Conservation (phyloP, 305 asterid genomes). For the Solanum hybrid region DNA sequence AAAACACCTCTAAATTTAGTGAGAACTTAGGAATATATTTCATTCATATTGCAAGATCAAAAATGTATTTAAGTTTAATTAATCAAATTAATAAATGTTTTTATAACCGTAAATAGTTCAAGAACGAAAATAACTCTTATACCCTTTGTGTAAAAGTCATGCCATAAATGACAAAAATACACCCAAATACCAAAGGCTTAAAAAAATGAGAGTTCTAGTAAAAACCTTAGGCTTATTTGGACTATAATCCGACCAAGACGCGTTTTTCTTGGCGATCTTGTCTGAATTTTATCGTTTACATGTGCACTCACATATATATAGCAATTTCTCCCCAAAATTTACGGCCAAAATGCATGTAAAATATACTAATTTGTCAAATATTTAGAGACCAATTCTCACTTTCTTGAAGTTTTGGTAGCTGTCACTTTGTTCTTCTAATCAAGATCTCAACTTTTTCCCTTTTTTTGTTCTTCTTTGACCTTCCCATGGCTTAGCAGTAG, state of each 20-base stretch:
- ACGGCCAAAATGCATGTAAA: background rate
- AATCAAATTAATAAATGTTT: too few species aligned
- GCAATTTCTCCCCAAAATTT: background rate
- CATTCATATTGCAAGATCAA: too few species aligned
- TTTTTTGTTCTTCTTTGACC: background rate
- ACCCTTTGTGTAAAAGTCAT: too few species aligned
- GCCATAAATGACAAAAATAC: too few species aligned
- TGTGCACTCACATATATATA: background rate
- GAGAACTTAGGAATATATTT: too few species aligned
- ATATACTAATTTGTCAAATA: background rate
- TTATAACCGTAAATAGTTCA: too few species aligned
- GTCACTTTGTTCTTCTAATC: constrained; percentile 22
- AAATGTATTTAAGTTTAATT: too few species aligned
- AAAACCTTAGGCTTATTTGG: background rate
- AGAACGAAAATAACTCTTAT: too few species aligned
- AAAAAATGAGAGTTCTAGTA: background rate
- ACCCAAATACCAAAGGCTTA: too few species aligned
- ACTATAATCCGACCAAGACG: constrained; percentile 8
- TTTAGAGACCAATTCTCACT: constrained; percentile 15
- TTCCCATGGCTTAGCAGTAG: background rate
- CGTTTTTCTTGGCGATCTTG: constrained; percentile 13
- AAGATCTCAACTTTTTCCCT: constrained; percentile 31
- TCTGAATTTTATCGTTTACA: background rate
- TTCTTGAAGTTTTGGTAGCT: background rate
- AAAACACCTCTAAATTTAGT: too few species aligned